Conservation (phyloP, 768 basidiomycete species). For the Leccinum rimulosum region DNA sequence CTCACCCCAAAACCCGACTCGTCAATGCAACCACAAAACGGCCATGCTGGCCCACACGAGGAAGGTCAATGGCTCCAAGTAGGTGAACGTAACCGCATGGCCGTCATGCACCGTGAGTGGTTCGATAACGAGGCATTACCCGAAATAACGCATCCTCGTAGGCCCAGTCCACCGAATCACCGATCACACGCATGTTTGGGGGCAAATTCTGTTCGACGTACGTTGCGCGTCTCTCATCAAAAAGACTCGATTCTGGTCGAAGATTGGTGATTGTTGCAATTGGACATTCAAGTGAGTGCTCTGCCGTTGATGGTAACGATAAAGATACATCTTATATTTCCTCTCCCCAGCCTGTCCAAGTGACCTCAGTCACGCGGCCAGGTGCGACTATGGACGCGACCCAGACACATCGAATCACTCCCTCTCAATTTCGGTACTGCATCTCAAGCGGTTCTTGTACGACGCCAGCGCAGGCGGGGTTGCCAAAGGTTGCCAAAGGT, state of each 20-base stretch:
- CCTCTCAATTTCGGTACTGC: conserved; percentile 81
- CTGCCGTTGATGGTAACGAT: not conserved
- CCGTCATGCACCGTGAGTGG: conserved; percentile 75
- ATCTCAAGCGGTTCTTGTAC: conserved; percentile 90
- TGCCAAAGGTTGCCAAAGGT: conserved; percentile 56
- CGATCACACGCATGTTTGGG: conserved; percentile 90
- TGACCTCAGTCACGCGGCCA: conserved; percentile 44
- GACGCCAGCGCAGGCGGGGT: conserved; percentile 73
- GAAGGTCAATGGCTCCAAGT: conserved; percentile 92
- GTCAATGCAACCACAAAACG: conserved; percentile 8
- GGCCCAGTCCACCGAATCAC: conserved; percentile 81
- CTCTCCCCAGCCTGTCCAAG: conserved; percentile 76
- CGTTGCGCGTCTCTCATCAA: conserved; percentile 75
- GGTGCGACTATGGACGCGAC: conserved; percentile 60
- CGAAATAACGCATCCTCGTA: not conserved
- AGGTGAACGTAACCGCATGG: conserved; percentile 72
- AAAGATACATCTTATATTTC: conserved; percentile 47
- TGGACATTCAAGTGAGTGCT: conserved; percentile 78
- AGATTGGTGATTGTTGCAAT: conserved; percentile 83
- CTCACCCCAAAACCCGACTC: conserved; percentile 38
- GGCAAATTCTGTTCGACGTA: conserved; percentile 78
- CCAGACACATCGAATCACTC: conserved; percentile 76
- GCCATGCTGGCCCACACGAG: conserved; percentile 31
- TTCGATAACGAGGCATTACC: conserved; percentile 2
- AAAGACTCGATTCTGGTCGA: conserved; percentile 87